Evolutionary conservation across 768 basidiomycete species (phyloP), one percentile per base, ranked within the genome.

Genomic region (Lanmaoa rubissima): DNA sequence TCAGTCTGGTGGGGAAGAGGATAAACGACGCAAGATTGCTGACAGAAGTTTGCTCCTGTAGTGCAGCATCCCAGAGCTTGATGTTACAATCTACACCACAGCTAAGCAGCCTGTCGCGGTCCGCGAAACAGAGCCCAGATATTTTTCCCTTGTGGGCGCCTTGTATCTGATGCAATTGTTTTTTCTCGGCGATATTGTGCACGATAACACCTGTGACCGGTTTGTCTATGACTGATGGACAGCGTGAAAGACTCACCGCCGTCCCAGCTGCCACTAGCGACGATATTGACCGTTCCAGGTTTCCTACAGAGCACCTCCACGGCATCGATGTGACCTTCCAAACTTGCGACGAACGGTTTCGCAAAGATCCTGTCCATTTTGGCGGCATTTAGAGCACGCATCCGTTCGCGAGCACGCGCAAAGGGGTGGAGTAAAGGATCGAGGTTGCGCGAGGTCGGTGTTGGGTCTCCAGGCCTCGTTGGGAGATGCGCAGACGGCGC

Each of bases 331-430:
- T 98, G 97, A 2, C 97, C 97, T 58, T 97, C 95, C 48, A 99
- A 70, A 51, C 85, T 81, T 38, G 84, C 92, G 16, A 99, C 79
- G 65, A 98, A 98, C 0, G 97, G 97, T 65, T 97, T 98, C n/a
- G 97, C 87, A 68, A 98, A 98, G 76, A 99, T 92, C 56, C 92
- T 79, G 50, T 98, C 96, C 81, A 99, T 91, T 76, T 99, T 99
- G 14, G 89, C 90, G 2, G 97, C 97, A 60, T 94, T 96, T 45
- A 98, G 70, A 3, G 97, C 97, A 56, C 97, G 86, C 19, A 85
- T 94, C 36, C 96, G 91, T 75, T 99, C 97, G 50, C 97, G 78
- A 5, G 94, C 90, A 21, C 90, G 87, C 0, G 94, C 81, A 71
- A 99, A 98, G 3, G 97, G 97, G 67, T 99, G 97, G 74, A 93